Conservation (phyloP, 208 protist species). For the Borovskyia barvae region DNA sequence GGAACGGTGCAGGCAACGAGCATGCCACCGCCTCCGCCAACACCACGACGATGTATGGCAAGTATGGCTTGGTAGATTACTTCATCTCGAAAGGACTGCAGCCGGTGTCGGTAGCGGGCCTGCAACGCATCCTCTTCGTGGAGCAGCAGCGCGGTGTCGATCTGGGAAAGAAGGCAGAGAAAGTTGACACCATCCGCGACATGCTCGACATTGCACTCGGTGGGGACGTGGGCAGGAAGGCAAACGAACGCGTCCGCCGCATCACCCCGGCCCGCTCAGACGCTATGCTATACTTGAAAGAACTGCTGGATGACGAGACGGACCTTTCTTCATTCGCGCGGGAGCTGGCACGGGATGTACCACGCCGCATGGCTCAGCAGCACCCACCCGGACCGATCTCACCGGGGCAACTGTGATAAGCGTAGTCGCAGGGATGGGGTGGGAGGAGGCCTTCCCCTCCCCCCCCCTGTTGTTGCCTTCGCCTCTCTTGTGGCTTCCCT, state of each 20-base stretch:
- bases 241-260: slow-evolving; percentile 62
- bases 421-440: not conserved
- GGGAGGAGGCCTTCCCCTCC: not conserved
- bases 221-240: slow-evolving; percentile 70
- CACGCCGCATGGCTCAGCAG: slow-evolving; percentile 51
- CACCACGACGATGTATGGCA: slow-evolving; percentile 60
- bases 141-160: slow-evolving; percentile 79
- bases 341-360: slow-evolving; percentile 67
- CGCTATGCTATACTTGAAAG: slow-evolving; percentile 80
- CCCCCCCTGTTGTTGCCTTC: not conserved
- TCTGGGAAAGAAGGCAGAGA: slow-evolving; percentile 80
- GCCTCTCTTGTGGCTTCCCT: not conserved
- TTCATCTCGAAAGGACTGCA: slow-evolving; percentile 75
- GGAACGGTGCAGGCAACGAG: not conserved
- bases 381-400: slow-evolving; percentile 63
- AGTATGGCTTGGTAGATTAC: slow-evolving; percentile 85
- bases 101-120: slow-evolving; percentile 75
- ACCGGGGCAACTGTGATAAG: slow-evolving; percentile 50
- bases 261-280: slow-evolving; percentile 56
- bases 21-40: not conserved
- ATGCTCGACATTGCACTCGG: slow-evolving; percentile 87
- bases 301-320: slow-evolving; percentile 87
- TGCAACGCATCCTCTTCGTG: slow-evolving; percentile 82
- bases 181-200: slow-evolving; percentile 68
- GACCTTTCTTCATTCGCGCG: slow-evolving; percentile 68